Evolutionary conservation across 805 yeast species (phyloP).

Genomic region (Myxozyma monticola): DNA sequence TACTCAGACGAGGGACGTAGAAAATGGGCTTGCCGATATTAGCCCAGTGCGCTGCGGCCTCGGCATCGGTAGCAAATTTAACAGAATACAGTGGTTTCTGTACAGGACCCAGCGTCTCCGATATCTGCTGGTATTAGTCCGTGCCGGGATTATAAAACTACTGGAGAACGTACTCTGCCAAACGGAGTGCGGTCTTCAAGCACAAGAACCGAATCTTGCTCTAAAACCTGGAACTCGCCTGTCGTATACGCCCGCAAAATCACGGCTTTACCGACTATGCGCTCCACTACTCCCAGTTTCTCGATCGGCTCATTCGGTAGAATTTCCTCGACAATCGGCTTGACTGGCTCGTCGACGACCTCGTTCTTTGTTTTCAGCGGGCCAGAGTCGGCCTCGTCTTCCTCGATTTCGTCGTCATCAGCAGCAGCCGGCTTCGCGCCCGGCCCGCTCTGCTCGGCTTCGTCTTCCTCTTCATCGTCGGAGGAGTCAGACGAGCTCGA

Average conservation of each 20-base stretch:
- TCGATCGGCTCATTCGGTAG: conserved; percentile 65
- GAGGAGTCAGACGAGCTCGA: conserved; percentile 1
- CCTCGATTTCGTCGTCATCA: conserved; percentile 34
- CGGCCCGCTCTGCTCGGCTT: neutral
- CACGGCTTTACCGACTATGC: conserved; percentile 69
- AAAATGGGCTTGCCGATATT: conserved; percentile 60
- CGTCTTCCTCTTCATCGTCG: conserved; percentile 11
- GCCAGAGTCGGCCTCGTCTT: conserved; percentile 41
- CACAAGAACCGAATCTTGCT: conserved; percentile 73
- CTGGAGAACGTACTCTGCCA: conserved; percentile 61
- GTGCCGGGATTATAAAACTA: neutral
- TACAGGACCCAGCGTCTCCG: conserved; percentile 85
- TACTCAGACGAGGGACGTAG: conserved; percentile 78
- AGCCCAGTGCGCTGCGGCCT: conserved; percentile 41
- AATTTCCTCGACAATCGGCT: conserved; percentile 62
- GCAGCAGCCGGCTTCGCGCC: neutral
- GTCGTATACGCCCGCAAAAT: conserved; percentile 71
- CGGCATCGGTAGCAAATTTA: conserved; percentile 55
- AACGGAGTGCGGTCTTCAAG: conserved; percentile 66
- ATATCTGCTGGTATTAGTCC: conserved; percentile 7
- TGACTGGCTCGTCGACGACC: conserved; percentile 61
- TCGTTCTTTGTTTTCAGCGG: conserved; percentile 84
- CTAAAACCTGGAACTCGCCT: conserved; percentile 81
- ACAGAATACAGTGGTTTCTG: conserved; percentile 80
- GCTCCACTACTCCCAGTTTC: conserved; percentile 65